Conservation (phyloP, 176 grass and related monocot genomes). For the Ensete ventricosum region DNA sequence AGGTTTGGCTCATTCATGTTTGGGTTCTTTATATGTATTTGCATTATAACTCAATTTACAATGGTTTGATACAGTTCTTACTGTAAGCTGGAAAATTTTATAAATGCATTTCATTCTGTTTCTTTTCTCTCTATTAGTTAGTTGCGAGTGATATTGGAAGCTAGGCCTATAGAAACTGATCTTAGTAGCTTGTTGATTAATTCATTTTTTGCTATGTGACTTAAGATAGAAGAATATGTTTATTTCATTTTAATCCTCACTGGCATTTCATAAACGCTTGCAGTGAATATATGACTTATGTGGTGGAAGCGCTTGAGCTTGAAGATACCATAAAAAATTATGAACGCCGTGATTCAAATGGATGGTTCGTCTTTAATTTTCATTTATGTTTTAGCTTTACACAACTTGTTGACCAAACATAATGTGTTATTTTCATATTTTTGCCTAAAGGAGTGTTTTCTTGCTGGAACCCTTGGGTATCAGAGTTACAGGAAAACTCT, state of each 20-base stretch:
- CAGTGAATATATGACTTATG: constrained; percentile 96
- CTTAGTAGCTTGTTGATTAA: neutral
- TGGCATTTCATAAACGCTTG: constrained; percentile 25
- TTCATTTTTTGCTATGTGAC: neutral
- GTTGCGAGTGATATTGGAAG: neutral
- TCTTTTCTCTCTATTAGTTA: neutral
- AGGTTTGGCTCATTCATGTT: constrained; percentile 30
- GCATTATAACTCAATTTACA: neutral
- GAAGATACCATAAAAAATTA: constrained; percentile 98
- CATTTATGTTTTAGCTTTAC: neutral
- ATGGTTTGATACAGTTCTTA: neutral
- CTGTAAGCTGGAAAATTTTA: neutral
- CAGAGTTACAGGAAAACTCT: no score
- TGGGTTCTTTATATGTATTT: neutral
- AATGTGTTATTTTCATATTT: neutral
- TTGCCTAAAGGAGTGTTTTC: no score
- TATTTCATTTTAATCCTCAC: constrained; percentile 16
- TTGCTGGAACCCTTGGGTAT: no score
- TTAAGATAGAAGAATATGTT: neutral
- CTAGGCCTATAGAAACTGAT: neutral
- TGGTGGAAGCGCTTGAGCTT: constrained; percentile 89
- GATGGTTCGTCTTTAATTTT: constrained; percentile 58
- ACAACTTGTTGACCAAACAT: neutral
- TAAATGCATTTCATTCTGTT: neutral
- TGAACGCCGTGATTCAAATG: constrained; percentile 72